Evolutionary conservation across 2,329 filamentous ascomycete species (phyloP).

Genomic region (Westerdykella sp.): DNA sequence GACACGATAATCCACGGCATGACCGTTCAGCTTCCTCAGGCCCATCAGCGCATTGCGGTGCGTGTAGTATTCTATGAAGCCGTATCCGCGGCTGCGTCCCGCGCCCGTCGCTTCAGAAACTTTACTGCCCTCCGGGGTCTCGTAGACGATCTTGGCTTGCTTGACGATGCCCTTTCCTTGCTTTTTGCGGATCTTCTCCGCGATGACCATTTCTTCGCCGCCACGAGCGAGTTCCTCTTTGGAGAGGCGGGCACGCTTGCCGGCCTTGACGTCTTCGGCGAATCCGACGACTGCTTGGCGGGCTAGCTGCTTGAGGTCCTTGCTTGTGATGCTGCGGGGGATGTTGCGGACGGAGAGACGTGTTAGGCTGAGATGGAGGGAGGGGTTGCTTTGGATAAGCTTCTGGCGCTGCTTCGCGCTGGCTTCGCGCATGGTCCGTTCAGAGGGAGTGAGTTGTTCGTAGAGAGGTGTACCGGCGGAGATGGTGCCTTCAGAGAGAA

Average conservation of each 20-base stretch:
- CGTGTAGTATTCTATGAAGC: conserved; percentile 93
- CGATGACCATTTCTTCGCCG: conserved; percentile 70
- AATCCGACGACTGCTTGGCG: conserved; percentile 92
- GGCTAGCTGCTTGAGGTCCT: conserved; percentile 84
- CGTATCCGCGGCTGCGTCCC: conserved; percentile 84
- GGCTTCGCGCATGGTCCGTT: conserved; percentile 81
- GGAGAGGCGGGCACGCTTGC: conserved; percentile 69
- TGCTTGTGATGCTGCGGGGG: conserved; percentile 73
- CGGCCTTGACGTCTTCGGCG: conserved; percentile 78
- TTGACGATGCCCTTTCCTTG: conserved; percentile 83
- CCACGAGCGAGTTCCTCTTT: conserved; percentile 81
- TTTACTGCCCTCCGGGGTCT: conserved; percentile 79
- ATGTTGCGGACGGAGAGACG: conserved; percentile 89
- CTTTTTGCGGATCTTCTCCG: conserved; percentile 70
- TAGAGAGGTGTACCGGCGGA: conserved; percentile 70
- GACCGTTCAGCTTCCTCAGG: conserved; percentile 85
- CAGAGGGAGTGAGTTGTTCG: conserved; percentile 66
- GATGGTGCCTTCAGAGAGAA: conserved; percentile 82
- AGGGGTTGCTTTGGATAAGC: conserved; percentile 85
- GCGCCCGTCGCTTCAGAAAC: conserved; percentile 69
- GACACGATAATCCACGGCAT: conserved; percentile 49
- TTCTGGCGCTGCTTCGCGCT: conserved; percentile 82
- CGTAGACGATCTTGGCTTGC: conserved; percentile 93
- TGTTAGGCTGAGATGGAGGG: conserved; percentile 79
- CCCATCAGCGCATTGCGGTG: conserved; percentile 95